Base-by-base conservation (phyloP, 805 yeast species). In the Lipomyces mesembrius region DNA sequence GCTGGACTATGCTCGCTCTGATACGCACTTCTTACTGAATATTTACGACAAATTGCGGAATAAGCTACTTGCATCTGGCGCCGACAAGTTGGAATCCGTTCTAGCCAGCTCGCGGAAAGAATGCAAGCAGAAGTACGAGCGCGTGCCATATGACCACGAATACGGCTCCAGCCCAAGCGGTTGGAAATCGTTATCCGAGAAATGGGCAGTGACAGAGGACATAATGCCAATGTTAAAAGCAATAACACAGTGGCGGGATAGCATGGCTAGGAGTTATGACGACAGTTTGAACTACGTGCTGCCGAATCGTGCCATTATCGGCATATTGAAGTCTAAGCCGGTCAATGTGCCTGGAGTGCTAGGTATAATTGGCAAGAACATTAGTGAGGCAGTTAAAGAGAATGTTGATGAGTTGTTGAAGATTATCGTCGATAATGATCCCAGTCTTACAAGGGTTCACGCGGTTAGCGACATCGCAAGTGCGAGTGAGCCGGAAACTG, bases 1-100 rank as follows among this genome's bases (percentile, higher is more conserved):
- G 93, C 78, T 82, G 67, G 85, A 88, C 17, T 95, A 95, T 77
- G 99, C 99, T 0, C 84, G 97, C 70, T 90, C 97, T 0, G 99
- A 95, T 78, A 95, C 99, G 0, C 99, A 95, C 77, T 95, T 92
- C 74, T 79, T 95, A 61, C 81, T 95, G 49, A 85, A 89, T 76
- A 89, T 95, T 17, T 95, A 83, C 78, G 94, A 92, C 74, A 85
- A 85, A 69, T 78, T 95, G 77, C 87, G 86, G 68, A 88, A 88
- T 71, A 82, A 83, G 73, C 80, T 94, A 17, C 71, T 77, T 6
- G 75, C 75, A 7, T 49, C 61, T 27, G 60, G 62, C 25, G 49
- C 64, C 51, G 62, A 59, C 20, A 64, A 60, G 0, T 55, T 69
- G 11, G 84, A 84, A n/a, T 80, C 81, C 20, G 97, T 91, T 0